Conservation (phyloP, 2,329 filamentous ascomycete species). For the Xylariaceae sp. region DNA sequence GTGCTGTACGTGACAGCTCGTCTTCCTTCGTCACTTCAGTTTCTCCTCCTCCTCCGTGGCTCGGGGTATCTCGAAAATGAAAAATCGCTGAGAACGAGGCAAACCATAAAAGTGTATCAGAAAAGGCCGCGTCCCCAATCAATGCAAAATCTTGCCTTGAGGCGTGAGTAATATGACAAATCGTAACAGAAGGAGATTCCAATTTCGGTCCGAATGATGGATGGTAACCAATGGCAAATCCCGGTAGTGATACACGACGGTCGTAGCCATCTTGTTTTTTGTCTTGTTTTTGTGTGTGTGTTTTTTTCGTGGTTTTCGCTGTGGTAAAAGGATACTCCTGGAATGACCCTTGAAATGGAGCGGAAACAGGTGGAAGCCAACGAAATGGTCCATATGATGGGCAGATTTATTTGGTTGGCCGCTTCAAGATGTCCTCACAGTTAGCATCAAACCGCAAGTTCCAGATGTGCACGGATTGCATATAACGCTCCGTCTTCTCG, state of each 20-base stretch:
- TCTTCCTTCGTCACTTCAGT: conserved; percentile 20
- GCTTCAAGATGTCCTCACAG: conserved; percentile 78
- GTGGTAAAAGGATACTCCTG: conserved; percentile 12
- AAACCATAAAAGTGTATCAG: conserved; percentile 19
- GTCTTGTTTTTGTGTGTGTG: conserved; percentile 8
- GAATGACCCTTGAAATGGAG: background rate
- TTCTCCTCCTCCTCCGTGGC: conserved; percentile 23
- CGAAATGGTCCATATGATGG: conserved; percentile 3
- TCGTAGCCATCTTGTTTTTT: conserved; percentile 21
- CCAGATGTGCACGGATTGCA: conserved; percentile 83
- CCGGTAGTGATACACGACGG: conserved; percentile 30
- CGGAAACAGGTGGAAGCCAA: conserved; percentile 8
- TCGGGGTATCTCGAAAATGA: conserved; percentile 31
- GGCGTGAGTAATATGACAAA: conserved; percentile 32
- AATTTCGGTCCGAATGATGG: conserved; percentile 17
- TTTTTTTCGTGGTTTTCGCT: background rate
- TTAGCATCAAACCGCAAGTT: conserved; percentile 93
- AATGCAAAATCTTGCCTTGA: conserved; percentile 30
- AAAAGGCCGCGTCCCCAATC: conserved; percentile 22
- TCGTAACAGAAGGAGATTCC: conserved; percentile 28
- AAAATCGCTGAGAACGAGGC: conserved; percentile 28
- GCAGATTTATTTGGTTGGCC: conserved; percentile 48
- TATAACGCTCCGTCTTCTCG: conserved; percentile 85
- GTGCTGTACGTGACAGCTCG: conserved; percentile 19
- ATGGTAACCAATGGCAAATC: conserved; percentile 20